These are phyloP conservation scores for Solanum hybrid DNA, from an alignment of 305 asterid species.

Conservation along the genomic window DNA sequence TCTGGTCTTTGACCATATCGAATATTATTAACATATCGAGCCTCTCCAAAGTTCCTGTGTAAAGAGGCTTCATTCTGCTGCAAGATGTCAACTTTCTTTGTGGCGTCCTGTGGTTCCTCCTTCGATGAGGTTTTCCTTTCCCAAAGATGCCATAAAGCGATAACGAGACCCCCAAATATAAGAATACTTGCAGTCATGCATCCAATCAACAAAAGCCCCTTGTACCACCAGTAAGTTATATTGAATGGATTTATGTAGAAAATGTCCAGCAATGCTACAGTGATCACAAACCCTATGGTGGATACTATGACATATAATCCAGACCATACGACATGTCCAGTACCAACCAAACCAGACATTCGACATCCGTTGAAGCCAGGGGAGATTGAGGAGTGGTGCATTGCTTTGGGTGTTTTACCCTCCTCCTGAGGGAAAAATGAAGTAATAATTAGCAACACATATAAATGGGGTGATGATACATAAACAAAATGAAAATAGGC, in stretches of 20 bases:
- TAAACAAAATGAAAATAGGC: not conserved
- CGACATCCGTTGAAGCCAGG: slow-evolving; percentile 29
- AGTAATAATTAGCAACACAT: not conserved
- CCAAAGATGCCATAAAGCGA: slow-evolving; percentile 64
- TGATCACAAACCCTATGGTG: slow-evolving; percentile 46
- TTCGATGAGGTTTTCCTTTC: slow-evolving; percentile 25
- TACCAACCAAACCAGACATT: slow-evolving; percentile 73
- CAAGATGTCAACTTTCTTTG: slow-evolving; percentile 5
- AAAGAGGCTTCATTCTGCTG: not conserved
- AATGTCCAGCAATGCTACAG: slow-evolving; percentile 34
- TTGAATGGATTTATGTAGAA: slow-evolving; percentile 50
- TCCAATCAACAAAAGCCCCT: slow-evolving; percentile 52
- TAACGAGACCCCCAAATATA: slow-evolving; percentile 58
- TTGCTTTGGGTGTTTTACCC: slow-evolving; percentile 36
- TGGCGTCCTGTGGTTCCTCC: slow-evolving; percentile 8
- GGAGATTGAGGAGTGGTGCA: slow-evolving; percentile 13
- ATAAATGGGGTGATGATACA: not conserved
- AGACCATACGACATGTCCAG: slow-evolving; percentile 71
- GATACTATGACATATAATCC: slow-evolving; percentile 52
- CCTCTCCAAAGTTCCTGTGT: slow-evolving; percentile 16
- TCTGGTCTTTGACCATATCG: slow-evolving; percentile 67
- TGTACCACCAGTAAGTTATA: slow-evolving; percentile 48
- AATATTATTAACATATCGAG: slow-evolving; percentile 20
- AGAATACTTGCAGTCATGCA: slow-evolving; percentile 50
- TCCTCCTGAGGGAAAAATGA: slow-evolving; percentile 50